Evolutionary conservation across 345 rosid species (phyloP).

Genomic region (Isatis tinctoria): DNA sequence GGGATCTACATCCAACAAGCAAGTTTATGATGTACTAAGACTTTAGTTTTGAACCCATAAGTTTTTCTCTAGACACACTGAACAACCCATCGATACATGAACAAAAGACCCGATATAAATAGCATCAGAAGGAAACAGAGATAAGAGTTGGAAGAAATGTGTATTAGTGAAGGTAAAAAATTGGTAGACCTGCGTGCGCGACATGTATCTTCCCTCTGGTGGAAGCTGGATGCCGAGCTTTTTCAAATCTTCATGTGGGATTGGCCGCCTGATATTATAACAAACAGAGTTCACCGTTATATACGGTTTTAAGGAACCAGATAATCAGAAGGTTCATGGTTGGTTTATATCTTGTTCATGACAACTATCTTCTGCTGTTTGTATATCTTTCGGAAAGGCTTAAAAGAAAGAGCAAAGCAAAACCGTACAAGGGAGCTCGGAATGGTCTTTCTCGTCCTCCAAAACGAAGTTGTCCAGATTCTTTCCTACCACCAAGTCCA

Average conservation of each 20-base stretch:
- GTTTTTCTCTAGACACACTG: not conserved
- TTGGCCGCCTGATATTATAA: constrained; percentile 52
- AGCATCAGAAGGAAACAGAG: not conserved
- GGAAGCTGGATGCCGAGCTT: constrained; percentile 88
- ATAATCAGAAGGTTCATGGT: not conserved
- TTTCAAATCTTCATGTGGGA: constrained; percentile 77
- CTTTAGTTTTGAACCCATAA: not conserved
- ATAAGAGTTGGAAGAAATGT: not conserved
- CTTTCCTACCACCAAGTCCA: constrained; percentile 94
- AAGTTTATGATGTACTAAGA: not conserved
- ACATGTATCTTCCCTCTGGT: constrained; percentile 87
- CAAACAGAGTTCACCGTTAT: not conserved
- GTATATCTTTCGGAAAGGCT: not conserved
- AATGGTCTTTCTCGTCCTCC: constrained; percentile 98
- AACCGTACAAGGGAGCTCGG: constrained; percentile 84
- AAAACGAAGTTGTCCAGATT: constrained; percentile 93
- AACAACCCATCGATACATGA: not conserved
- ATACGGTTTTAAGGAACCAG: not conserved
- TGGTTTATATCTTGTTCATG: not conserved
- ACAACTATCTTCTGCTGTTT: not conserved
- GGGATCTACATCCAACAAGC: constrained; percentile 55
- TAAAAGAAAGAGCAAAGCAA: not conserved
- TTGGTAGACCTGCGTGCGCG: constrained; percentile 58
- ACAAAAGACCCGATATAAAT: not conserved
- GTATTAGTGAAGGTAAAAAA: not conserved